Conservation (phyloP, 495 filamentous ascomycete genomes). For the Aspergillus asperescens region DNA sequence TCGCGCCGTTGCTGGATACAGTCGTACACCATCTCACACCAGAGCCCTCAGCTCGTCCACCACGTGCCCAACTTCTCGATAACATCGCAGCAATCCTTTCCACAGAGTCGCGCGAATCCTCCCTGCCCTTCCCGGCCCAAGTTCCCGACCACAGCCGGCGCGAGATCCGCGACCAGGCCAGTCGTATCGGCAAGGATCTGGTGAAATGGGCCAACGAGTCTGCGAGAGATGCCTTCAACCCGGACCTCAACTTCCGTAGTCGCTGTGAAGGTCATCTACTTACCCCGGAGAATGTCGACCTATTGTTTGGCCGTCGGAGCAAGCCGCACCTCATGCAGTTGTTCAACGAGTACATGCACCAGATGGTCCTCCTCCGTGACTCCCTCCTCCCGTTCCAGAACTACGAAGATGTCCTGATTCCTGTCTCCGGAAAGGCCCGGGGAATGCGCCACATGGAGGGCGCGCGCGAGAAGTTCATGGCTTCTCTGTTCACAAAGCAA, state of each 20-base stretch:
- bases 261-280: conserved; percentile 32
- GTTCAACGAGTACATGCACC: conserved; percentile 34
- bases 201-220: conserved; percentile 24
- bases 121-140: conserved; percentile 14
- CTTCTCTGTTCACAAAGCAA: conserved; percentile 20
- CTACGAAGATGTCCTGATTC: conserved; percentile 26
- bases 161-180: conserved; percentile 28
- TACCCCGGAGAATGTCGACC: conserved; percentile 18
- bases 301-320: conserved; percentile 28
- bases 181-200: conserved; percentile 22
- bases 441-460: conserved; percentile 25
- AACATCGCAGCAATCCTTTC: conserved; percentile 25
- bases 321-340: conserved; percentile 29
- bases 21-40: conserved; percentile 23
- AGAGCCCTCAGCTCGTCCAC: conserved; percentile 14
- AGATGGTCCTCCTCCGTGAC: conserved; percentile 33
- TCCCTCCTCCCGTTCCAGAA: conserved; percentile 31
- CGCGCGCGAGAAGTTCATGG: conserved; percentile 21
- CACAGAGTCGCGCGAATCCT: conserved; percentile 27
- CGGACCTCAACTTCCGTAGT: conserved; percentile 24
- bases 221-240: background rate
- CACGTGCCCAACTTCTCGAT: conserved; percentile 24
- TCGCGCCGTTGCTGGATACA: conserved; percentile 26
- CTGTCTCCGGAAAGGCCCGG: conserved; percentile 12
- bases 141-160: conserved; percentile 18